Evolutionary conservation across 2,329 filamentous ascomycete genomes (phyloP), one percentile per base, ranked within the genome.

Genomic region (Mycosphaerella sp.): DNA sequence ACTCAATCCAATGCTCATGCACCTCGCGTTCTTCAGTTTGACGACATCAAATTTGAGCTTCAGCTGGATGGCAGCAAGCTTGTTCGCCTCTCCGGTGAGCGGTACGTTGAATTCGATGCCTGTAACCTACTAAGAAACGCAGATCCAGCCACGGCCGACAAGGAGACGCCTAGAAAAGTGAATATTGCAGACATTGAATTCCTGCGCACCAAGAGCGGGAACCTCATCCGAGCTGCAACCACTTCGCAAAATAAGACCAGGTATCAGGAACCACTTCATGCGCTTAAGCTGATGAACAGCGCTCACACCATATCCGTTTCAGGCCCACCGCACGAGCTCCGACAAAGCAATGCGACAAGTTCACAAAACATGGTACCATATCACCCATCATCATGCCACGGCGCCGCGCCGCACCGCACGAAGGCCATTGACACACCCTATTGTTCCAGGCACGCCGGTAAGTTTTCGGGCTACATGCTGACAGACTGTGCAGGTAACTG

Each of bases 141-240:
- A 62, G 60, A 63, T 56, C 59, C 66, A 45, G 56, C 59, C 49
- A 59, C 55, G 9, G 56, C 55, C 45, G 39, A 48, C 29, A 45
- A 57, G 45, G 76, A 79, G 45, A 95, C 89, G 2, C 90, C 90
- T 0, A 93, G 90, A 71, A 80, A 78, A 59, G 79, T 85, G 40
- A 74, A 76, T 5, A 76, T 95, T 57, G 87, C 86, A 49, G 88
- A 89, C 41, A 87, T 95, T 64, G 83, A 81, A 60, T 95, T 95
- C 68, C 80, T 89, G 64, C 82, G 90, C 61, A 95, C 88, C 71
- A 95, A 92, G 69, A 86, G 85, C 63, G 90, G 90, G 58, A 95
- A 95, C 63, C 80, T 95, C 26, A 86, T 91, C 66, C 85, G 89
- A 52, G 59, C 60, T 34, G 42, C 44, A 21, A 31, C 43, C 29